Evolutionary conservation across 805 yeast genomes (phyloP), one percentile per base, ranked within the genome.

Genomic region (Cyberlindnera xylosilytica): DNA sequence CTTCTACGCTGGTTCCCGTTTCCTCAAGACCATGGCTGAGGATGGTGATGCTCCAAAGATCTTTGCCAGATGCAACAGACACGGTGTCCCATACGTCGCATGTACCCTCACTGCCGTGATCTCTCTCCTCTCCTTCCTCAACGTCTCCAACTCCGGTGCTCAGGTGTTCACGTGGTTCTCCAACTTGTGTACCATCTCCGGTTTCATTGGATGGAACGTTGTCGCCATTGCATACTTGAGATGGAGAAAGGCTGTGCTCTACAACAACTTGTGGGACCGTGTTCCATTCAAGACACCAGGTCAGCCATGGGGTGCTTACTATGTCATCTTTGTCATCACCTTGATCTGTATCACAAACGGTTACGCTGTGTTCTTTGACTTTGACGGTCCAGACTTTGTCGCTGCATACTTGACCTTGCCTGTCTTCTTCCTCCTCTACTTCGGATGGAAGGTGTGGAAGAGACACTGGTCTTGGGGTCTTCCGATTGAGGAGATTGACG

Each of bases 11-110:
- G 83, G 85, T 20, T 76, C 91, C 18, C 76, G 96, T 72, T 78
- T 83, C 33, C 66, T 83, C 24, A 83, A 82, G 60, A 81, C 85
- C 34, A 69, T 87, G 56, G 76, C 93, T 3, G 75, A 77, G 39
- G 83, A 82, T 50, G 86, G 87, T 16, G 81, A 80, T 58, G 88
- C 91, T n/a, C 93, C 93, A 50, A 69, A 65, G 50, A 57, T 83
- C 56, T 79, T 85, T 59, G 69, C 85, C 40, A 76, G 64, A 51
- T 80, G 88, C 15, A 39, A 42, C 39, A 44, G 29, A 20, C 41
- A 44, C 63, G 95, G 95, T 61, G 85, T 86, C 41, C 96, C 95
- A 44, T 68, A 53, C 75, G 83, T n/a, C 63, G 85, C 51, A 60
- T 57, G 64, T 56, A 49, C 57, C 45, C 28, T 68, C 56, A 36